These are phyloP conservation scores for Globisporangium recalcitrans DNA, from an alignment of 352 stramenopile genomes.

Conservation along the genomic window DNA sequence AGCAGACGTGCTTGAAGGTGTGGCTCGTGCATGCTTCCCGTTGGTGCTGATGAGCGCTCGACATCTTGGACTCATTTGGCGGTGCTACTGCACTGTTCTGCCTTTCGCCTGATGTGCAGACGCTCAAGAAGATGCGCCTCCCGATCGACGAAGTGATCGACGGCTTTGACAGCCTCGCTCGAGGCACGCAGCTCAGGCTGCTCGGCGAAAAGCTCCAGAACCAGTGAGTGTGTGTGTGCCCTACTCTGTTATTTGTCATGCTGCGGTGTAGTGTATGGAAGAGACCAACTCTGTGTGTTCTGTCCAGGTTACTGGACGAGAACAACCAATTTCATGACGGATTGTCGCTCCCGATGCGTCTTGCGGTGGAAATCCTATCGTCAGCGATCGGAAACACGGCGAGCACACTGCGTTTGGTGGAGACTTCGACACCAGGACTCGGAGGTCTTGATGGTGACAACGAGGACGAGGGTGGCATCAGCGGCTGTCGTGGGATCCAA, in stretches of 20 bases:
- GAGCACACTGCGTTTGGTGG: constrained; percentile 6
- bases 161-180: not conserved
- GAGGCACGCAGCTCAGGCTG: not conserved
- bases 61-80: not conserved
- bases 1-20: constrained; percentile 6
- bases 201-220: constrained; percentile 13
- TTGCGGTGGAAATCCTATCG: constrained; percentile 11
- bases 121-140: constrained; percentile 12
- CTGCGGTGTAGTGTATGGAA: no score
- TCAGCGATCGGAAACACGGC: not conserved
- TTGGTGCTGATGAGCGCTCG: not conserved
- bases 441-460: not conserved
- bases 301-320: not conserved
- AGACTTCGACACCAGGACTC: not conserved
- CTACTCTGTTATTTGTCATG: not conserved
- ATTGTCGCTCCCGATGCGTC: constrained; percentile 10
- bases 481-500: not conserved
- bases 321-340: not conserved
- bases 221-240: not conserved
- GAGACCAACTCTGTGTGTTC: not conserved
- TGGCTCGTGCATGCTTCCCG: not conserved
- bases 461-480: not conserved
- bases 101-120: not conserved
- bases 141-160: constrained; percentile 12
- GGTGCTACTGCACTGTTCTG: not conserved